Evolutionary conservation across 495 filamentous ascomycete genomes (phyloP), one percentile per base, ranked within the genome.

Genomic region (Parathielavia appendiculata): DNA sequence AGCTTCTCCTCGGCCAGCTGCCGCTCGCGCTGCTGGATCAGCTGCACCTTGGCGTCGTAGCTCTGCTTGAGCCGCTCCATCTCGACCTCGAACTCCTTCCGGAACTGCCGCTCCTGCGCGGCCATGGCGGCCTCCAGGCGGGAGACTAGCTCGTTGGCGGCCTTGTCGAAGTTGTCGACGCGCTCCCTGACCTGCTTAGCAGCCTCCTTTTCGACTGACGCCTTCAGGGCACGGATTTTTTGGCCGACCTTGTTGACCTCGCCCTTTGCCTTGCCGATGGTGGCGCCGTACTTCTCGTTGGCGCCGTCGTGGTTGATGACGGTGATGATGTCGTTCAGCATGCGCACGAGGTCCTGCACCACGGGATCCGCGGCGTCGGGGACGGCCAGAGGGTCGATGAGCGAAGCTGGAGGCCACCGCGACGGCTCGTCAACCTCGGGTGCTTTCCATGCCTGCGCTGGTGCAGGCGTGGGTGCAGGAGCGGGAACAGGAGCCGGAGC

Each of bases 271-370:
- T 90, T 88, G 41, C 79, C 71, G 51, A 98, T 83, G 4, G 90
- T 86, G 19, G 79, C 75, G 38, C 79, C 82, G 73, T 92, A 96
- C 69, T 86, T 90, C 61, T 77, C 74, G 54, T 83, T 80, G 51
- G 82, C 77, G 55, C 87, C 83, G 64, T 95, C 91, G 54, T 87
- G 85, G 70, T 96, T 96, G 56, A 97, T 84, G 34, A 92, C 88
- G 1, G 88, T 84, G 69, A 98, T 96, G 69, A 98, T 87, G 71
- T 92, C 89, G 73, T 98, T 98, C 62, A 97, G 79, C 67, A 93
- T 91, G 75, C 89, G 92, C 54, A 93, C 88, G n/a, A 98, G 76
- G 67, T 97, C 89, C 72, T 95, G 90, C 5, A 97, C 89, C 22
- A 96, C 77, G 5, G 89, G 86, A 64, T 97, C 93, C 57, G 86